Percentiles rank a stretch among this genome's conserved stretches.
Evolutionary conservation across 2,329 filamentous ascomycete species (phyloP).

Genomic region (Penicillium palitans): DNA sequence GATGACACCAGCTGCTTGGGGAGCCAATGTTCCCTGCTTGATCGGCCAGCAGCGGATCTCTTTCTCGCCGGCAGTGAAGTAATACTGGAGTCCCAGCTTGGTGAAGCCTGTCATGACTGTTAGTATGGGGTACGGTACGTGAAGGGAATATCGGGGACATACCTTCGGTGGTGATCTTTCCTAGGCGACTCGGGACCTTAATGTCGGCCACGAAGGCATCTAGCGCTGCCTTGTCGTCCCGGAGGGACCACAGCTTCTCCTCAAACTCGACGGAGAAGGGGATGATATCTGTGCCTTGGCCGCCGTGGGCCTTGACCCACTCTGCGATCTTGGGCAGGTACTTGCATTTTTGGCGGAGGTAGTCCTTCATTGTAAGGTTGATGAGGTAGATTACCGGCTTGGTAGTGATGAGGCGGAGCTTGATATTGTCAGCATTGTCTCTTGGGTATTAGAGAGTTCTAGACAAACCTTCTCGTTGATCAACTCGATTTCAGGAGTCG

Average conservation of each 20-base stretch:
- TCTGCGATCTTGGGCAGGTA: conserved; percentile 9
- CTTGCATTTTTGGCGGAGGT: conserved; percentile 8
- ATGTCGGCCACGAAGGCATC: conserved; percentile 3
- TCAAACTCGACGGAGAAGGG: conserved; percentile 12
- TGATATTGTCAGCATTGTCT: not conserved
- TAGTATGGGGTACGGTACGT: not conserved
- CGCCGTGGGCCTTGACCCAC: conserved; percentile 8
- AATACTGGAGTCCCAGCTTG: conserved; percentile 8
- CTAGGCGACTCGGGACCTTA: not conserved
- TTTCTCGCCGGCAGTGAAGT: conserved; percentile 10
- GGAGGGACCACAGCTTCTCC: conserved; percentile 7
- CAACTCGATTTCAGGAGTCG: conserved; percentile 6
- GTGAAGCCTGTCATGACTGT: conserved; percentile 3
- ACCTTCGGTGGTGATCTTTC: conserved; percentile 3
- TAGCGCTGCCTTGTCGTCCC: conserved; percentile 2
- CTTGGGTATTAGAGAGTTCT: too few relatives aligned
- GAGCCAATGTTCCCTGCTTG: conserved; percentile 1
- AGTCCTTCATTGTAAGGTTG: conserved; percentile 10
- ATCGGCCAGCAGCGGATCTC: conserved; percentile 10
- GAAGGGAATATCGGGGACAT: not conserved
- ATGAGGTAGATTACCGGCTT: conserved; percentile 10
- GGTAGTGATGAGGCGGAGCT: conserved; percentile 8
- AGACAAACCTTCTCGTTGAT: conserved; percentile 9
- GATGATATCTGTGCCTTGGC: conserved; percentile 4
- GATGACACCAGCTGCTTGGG: conserved; percentile 8